Evolutionary conservation across 2,329 filamentous ascomycete genomes (phyloP).

Genomic region (Meredithiella fracta): DNA sequence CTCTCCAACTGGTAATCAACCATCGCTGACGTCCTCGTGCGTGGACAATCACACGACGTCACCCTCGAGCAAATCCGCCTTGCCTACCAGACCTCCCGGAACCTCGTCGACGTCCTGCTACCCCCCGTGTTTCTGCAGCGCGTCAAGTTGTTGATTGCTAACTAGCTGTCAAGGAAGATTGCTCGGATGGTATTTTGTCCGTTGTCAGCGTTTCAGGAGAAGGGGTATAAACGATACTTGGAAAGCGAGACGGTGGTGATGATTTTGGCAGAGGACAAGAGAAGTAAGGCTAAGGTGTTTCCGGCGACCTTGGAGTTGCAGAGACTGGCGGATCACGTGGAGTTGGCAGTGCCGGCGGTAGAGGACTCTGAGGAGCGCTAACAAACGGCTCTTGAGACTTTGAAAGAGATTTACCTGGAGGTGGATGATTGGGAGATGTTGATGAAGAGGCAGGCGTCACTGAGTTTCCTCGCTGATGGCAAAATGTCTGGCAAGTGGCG

Average conservation of each 20-base stretch:
- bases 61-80: slow-evolving; percentile 66
- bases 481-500: slow-evolving; percentile 97
- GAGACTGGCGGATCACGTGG: slow-evolving; percentile 86
- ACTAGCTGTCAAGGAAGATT: slow-evolving; percentile 87
- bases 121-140: slow-evolving; percentile 81
- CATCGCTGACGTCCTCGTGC: slow-evolving; percentile 63
- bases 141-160: slow-evolving; percentile 81
- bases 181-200: slow-evolving; percentile 93
- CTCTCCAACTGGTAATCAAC: slow-evolving; percentile 59
- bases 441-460: slow-evolving; percentile 58
- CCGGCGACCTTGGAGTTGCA: slow-evolving; percentile 68
- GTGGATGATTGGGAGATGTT: slow-evolving; percentile 56
- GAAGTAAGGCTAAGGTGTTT: slow-evolving; percentile 66
- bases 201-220: slow-evolving; percentile 61
- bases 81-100: slow-evolving; percentile 65
- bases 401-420: slow-evolving; percentile 46
- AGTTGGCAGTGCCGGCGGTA: slow-evolving; percentile 56
- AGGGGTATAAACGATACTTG: slow-evolving; percentile 73
- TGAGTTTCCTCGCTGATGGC: slow-evolving; percentile 66
- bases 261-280: slow-evolving; percentile 39
- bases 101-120: slow-evolving; percentile 72
- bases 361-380: slow-evolving; percentile 56
- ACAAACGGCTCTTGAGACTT: slow-evolving; percentile 54
- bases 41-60: slow-evolving; percentile 86
- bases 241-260: slow-evolving; percentile 38